Percentiles rank a stretch among this genome's conserved stretches.
Conservation (phyloP, 1,284 basidiomycete species). For the Boletus sp. region DNA sequence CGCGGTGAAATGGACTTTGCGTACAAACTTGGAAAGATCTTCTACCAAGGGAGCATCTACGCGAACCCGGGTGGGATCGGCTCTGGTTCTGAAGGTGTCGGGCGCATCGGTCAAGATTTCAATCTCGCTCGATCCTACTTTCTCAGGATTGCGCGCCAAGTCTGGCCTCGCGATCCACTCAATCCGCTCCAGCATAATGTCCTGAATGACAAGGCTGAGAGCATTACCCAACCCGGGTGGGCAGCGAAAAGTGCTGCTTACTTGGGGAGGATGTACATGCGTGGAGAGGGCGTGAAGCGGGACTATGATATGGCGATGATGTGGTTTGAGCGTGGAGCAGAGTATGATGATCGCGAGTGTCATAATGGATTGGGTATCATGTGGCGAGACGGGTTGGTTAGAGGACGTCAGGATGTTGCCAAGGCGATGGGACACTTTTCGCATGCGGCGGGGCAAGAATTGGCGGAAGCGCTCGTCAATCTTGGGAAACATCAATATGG, state of each 20-base stretch:
- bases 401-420: conserved; percentile 63
- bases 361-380: conserved; percentile 92
- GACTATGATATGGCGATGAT: conserved; percentile 80
- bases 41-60: conserved; percentile 91
- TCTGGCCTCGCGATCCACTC: conserved; percentile 79
- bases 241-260: conserved; percentile 81
- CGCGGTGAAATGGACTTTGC: conserved; percentile 84
- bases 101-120: conserved; percentile 75
- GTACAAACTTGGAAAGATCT: conserved; percentile 87
- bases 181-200: conserved; percentile 48
- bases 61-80: conserved; percentile 68
- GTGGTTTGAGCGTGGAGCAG: conserved; percentile 87
- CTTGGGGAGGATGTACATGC: conserved; percentile 89
- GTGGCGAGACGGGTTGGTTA: conserved; percentile 81
- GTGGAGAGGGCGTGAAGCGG: conserved; percentile 88
- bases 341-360: conserved; percentile 81
- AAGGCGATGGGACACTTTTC: conserved; percentile 72
- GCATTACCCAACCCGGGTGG: conserved; percentile 58
- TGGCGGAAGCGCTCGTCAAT: conserved; percentile 90
- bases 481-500: conserved; percentile 83
- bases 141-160: conserved; percentile 69
- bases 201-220: conserved; percentile 47
- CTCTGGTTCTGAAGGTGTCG: conserved; percentile 86
- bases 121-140: conserved; percentile 79
- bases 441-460: conserved; percentile 79